Evolutionary conservation across 1,284 basidiomycete species (phyloP).

Genomic region (Puccinia horiana): DNA sequence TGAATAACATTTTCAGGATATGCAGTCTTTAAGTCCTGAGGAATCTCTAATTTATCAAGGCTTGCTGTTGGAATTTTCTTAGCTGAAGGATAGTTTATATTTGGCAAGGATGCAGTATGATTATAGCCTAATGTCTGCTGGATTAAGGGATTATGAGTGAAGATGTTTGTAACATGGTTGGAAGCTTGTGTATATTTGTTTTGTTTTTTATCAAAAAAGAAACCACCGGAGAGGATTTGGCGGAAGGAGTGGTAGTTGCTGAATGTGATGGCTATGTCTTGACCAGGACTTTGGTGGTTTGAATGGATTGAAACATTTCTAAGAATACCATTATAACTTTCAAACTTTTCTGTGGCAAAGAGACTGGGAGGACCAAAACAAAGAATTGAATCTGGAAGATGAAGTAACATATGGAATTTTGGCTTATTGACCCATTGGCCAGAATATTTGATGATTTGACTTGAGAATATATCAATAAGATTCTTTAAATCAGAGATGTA

Average conservation of each 20-base stretch:
- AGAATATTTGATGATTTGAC: background rate
- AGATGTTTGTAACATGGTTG: background rate
- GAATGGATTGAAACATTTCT: no score
- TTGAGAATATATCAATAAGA: background rate
- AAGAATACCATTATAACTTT: slow-evolving; percentile 7
- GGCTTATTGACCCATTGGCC: slow-evolving; percentile 9
- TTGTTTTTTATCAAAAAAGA: background rate
- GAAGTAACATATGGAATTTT: slow-evolving; percentile 8
- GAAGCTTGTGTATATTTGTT: background rate
- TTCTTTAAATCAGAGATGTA: background rate
- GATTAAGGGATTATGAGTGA: background rate
- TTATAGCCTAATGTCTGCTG: background rate
- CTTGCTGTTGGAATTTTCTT: background rate
- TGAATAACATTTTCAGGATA: background rate
- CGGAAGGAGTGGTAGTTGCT: slow-evolving; percentile 6
- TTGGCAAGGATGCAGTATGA: background rate
- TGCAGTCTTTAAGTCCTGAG: background rate
- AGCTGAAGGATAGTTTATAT: background rate
- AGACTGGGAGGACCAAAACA: background rate
- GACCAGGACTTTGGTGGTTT: slow-evolving; percentile 3
- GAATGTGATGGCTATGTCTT: background rate
- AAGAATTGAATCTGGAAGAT: background rate
- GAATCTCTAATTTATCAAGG: background rate
- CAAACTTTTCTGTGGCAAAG: slow-evolving; percentile 3
- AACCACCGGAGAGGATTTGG: no score